A percentile compares a stretch with the other conserved stretches of the same genome.
Evolutionary conservation across 2,329 filamentous ascomycete species (phyloP).

Genomic region (Chrysoporthe austroafricana): DNA sequence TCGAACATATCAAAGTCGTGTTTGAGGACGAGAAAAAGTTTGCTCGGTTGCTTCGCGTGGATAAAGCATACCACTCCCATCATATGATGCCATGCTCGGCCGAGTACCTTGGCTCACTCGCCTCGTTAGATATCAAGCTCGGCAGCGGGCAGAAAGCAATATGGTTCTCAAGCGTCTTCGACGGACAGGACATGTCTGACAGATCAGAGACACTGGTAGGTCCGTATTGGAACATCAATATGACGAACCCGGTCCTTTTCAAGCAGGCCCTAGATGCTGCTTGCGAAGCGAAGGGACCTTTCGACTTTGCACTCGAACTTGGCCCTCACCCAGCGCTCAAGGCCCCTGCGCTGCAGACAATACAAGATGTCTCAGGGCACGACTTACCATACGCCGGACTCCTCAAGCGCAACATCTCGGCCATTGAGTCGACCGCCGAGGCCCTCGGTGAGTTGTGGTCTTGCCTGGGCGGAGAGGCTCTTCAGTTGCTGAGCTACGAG

Average conservation of each 20-base stretch:
- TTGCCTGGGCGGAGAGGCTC: too few species aligned
- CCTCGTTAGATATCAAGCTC: too few species aligned
- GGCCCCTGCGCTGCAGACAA: too few species aligned
- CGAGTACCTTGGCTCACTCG: too few species aligned
- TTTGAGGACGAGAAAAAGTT: conserved; percentile 4
- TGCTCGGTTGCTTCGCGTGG: background rate
- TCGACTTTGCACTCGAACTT: conserved; percentile 19
- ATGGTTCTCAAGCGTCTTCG: conserved; percentile 33
- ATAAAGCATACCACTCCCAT: conserved; percentile 11
- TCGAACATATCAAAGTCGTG: background rate
- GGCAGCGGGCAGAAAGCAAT: too few species aligned
- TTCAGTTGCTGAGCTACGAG: too few species aligned
- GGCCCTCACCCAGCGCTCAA: too few species aligned
- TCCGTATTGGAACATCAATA: conserved; percentile 31
- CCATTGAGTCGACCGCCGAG: too few species aligned
- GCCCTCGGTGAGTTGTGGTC: too few species aligned
- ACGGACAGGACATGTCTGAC: conserved; percentile 3
- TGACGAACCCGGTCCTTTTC: conserved; percentile 33
- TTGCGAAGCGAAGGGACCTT: background rate
- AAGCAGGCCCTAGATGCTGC: conserved; percentile 21
- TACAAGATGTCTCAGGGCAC: background rate
- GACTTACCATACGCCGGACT: conserved; percentile 3
- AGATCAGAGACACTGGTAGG: background rate
- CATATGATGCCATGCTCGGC: conserved; percentile 1
- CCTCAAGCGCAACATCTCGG: too few species aligned